Conservation (phyloP, 495 filamentous ascomycete genomes). For the Aspergillus sclerotioniger region DNA sequence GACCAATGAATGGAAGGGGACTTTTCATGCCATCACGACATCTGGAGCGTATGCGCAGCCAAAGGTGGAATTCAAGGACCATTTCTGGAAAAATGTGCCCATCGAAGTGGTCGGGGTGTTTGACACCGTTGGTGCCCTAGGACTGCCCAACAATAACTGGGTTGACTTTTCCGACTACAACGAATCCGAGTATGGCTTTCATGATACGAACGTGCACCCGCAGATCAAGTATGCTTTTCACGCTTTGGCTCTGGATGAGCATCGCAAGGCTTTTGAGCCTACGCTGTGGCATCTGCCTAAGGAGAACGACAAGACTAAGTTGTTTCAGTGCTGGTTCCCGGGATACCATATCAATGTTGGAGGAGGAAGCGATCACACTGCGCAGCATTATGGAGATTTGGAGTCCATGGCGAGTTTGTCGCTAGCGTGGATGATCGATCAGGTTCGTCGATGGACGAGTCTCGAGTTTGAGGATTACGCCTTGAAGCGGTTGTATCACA, state of each 20-base stretch:
- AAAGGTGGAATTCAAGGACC: background rate
- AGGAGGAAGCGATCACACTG: conserved; percentile 20
- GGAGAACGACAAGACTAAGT: background rate
- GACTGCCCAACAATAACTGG: background rate
- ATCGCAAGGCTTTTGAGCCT: background rate
- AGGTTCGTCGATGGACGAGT: background rate
- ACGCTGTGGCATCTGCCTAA: background rate
- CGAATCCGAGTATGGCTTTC: background rate
- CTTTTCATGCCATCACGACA: background rate
- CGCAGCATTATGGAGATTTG: conserved; percentile 1
- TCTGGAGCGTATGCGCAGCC: background rate
- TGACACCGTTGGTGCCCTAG: background rate
- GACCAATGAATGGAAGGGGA: background rate
- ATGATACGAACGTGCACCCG: conserved; percentile 1
- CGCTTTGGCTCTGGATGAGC: background rate
- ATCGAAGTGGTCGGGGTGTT: background rate
- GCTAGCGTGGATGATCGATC: conserved; percentile 9
- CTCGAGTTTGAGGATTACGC: background rate
- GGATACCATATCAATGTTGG: conserved; percentile 50
- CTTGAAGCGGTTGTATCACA: background rate
- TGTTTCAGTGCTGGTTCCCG: conserved; percentile 32
- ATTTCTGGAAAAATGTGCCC: background rate
- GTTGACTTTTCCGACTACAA: background rate
- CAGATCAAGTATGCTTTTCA: conserved; percentile 5
- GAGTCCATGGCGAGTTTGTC: conserved; percentile 5